These are phyloP conservation scores for Tetrahymena borealis DNA, from an alignment of 73 alveolate genomes.

Conservation along the genomic window DNA sequence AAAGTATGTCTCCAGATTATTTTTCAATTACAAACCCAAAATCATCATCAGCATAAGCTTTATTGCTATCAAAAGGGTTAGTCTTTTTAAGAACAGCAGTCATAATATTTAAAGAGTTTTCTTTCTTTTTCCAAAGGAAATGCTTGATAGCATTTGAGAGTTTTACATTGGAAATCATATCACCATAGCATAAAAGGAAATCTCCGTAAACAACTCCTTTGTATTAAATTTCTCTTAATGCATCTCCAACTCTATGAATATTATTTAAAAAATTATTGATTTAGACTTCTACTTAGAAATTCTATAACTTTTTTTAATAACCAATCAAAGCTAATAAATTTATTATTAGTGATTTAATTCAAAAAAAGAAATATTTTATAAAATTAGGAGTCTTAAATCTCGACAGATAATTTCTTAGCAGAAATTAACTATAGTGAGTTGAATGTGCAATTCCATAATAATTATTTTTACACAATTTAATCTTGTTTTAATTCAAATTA, in stretches of 20 bases:
- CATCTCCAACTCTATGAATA: conserved; percentile 20
- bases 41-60: conserved; percentile 22
- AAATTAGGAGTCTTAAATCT: too few relatives aligned
- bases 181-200: conserved; percentile 27
- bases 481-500: too few relatives aligned
- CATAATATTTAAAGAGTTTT: conserved; percentile 8
- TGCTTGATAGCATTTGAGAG: background rate
- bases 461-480: too few relatives aligned
- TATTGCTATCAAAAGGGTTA: background rate
- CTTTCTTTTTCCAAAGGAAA: conserved; percentile 9
- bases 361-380: background rate
- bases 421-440: too few relatives aligned
- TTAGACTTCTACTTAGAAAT: background rate
- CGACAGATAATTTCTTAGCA: too few relatives aligned
- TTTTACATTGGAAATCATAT: conserved; percentile 21
- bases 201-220: conserved; percentile 14
- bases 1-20: background rate
- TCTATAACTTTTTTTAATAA: background rate
- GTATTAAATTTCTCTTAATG: conserved; percentile 25
- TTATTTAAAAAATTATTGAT: background rate
- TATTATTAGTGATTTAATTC: background rate
- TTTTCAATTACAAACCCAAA: conserved; percentile 1
- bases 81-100: conserved; percentile 12
- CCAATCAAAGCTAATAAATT: background rate
- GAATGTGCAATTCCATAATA: too few relatives aligned